These are phyloP conservation scores for Barbatosphaeria neglecta DNA, from an alignment of 495 filamentous ascomycete genomes.

Conservation along the genomic window DNA sequence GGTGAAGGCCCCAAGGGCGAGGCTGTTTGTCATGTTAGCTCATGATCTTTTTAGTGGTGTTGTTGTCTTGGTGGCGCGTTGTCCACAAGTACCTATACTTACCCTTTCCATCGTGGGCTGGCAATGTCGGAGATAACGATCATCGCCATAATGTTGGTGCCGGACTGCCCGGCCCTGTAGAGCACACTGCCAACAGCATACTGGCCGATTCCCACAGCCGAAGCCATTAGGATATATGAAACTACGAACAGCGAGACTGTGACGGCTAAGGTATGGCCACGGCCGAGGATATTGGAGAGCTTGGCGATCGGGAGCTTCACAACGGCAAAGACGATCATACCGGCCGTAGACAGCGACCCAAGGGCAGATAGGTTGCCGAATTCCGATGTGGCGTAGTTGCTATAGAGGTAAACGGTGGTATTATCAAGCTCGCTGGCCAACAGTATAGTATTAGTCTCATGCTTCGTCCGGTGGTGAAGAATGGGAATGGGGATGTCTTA, in stretches of 20 bases:
- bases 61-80: too few species aligned
- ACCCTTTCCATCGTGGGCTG: constrained; percentile 29
- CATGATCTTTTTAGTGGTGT: not conserved
- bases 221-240: constrained; percentile 34
- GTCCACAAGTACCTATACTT: too few species aligned
- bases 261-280: constrained; percentile 30
- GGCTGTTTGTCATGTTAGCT: not conserved
- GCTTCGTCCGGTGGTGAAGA: not conserved
- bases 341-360: constrained; percentile 30
- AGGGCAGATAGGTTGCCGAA: constrained; percentile 30
- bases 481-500: constrained; percentile 9
- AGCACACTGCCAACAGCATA: constrained; percentile 35
- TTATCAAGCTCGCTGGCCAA: constrained; percentile 29
- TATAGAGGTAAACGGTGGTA: constrained; percentile 31
- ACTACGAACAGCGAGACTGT: constrained; percentile 30
- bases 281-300: constrained; percentile 34
- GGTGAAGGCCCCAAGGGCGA: constrained; percentile 30
- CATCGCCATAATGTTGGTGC: constrained; percentile 34
- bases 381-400: constrained; percentile 32
- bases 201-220: constrained; percentile 25
- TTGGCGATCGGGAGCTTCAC: constrained; percentile 38
- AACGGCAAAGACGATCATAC: constrained; percentile 31
- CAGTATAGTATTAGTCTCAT: not conserved
- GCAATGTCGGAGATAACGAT: constrained; percentile 33
- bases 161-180: constrained; percentile 32